Evolutionary conservation across 208 protist genomes (phyloP).

Genomic region (Wallacemonas collosoma): DNA sequence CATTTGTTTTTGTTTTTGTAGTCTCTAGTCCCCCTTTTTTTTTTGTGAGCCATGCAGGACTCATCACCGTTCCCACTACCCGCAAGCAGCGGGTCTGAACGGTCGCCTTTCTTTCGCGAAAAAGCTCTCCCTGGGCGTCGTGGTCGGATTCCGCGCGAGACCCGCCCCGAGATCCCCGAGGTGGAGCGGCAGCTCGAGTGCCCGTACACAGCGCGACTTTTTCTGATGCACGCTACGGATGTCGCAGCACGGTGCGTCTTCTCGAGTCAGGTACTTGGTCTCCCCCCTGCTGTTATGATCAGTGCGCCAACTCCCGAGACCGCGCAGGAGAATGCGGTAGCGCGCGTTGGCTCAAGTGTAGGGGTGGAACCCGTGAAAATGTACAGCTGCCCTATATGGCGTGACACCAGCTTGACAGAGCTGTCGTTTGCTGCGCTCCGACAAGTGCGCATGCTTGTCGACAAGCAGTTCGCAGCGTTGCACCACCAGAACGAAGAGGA

Average conservation of each 20-base stretch:
- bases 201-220: conserved; percentile 51
- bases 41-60: conserved; percentile 6
- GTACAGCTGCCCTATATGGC: conserved; percentile 23
- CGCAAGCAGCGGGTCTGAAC: no score
- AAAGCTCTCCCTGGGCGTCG: no score
- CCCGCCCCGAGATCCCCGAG: conserved; percentile 4
- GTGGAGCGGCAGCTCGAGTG: conserved; percentile 39
- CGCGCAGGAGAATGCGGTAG: not conserved
- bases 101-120: no score
- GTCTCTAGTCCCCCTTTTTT: conserved; percentile 4
- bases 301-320: conserved; percentile 31
- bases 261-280: conserved; percentile 25
- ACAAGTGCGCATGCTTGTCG: conserved; percentile 21
- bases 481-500: conserved; percentile 7
- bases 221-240: conserved; percentile 22
- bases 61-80: not conserved
- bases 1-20: conserved; percentile 8
- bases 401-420: conserved; percentile 33
- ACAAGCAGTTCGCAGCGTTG: conserved; percentile 18
- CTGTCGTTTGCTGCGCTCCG: conserved; percentile 20
- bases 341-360: conserved; percentile 12
- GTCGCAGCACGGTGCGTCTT: conserved; percentile 16
- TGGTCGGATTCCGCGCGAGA: not conserved
- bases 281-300: conserved; percentile 22
- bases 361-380: not conserved